These are phyloP conservation scores for Aspergillus vadensis DNA, from an alignment of 2,329 filamentous ascomycete genomes.

Conservation along the genomic window DNA sequence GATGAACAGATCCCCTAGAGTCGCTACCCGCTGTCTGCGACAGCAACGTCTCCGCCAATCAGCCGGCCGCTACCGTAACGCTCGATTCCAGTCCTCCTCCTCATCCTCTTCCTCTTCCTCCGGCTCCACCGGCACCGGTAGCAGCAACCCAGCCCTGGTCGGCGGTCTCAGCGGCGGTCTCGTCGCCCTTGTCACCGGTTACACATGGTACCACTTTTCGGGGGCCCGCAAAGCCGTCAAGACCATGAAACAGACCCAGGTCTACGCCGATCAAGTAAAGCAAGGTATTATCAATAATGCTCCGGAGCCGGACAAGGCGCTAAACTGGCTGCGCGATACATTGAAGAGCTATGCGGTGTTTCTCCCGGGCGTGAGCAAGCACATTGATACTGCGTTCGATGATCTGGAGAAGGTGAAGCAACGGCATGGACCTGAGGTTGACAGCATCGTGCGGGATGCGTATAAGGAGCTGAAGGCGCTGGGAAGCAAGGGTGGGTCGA, in stretches of 20 bases:
- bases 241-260: slow-evolving; percentile 58
- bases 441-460: slow-evolving; percentile 66
- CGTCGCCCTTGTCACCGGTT: slow-evolving; percentile 51
- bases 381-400: slow-evolving; percentile 69
- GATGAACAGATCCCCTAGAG: slow-evolving; percentile 5
- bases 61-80: slow-evolving; percentile 9
- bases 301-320: slow-evolving; percentile 67
- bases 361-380: slow-evolving; percentile 69
- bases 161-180: slow-evolving; percentile 55
- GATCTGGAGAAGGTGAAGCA: slow-evolving; percentile 68
- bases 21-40: slow-evolving; percentile 2
- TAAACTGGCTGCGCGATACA: slow-evolving; percentile 66
- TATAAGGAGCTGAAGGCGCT: slow-evolving; percentile 68
- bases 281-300: slow-evolving; percentile 63
- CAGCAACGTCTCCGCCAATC: background rate
- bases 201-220: slow-evolving; percentile 57
- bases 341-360: slow-evolving; percentile 69
- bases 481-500: slow-evolving; percentile 61
- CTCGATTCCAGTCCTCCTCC: slow-evolving; percentile 34
- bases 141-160: slow-evolving; percentile 38
- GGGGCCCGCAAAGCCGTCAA: slow-evolving; percentile 53
- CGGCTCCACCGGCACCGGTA: slow-evolving; percentile 9
- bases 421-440: slow-evolving; percentile 70
- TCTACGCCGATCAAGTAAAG: slow-evolving; percentile 62
- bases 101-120: slow-evolving; percentile 18